A percentile compares a stretch with the other conserved stretches of the same genome.
Conservation (phyloP, 2,329 filamentous ascomycete species). For the Penicillium sp. region DNA sequence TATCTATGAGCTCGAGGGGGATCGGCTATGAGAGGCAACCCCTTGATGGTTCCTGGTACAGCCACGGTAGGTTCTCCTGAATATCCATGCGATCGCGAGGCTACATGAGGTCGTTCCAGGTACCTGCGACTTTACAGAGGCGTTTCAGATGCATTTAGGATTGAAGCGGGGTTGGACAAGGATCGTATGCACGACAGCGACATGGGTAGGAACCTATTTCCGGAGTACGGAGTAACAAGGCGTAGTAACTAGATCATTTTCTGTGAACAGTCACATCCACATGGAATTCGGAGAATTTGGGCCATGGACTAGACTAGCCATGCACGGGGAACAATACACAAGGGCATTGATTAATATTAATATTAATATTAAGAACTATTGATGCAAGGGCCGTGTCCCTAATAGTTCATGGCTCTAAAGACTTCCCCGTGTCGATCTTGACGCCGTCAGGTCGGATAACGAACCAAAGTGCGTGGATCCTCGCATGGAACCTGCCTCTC, state of each 20-base stretch:
- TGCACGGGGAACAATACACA: conserved; percentile 8
- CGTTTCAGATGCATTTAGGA: conserved; percentile 19
- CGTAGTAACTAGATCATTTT: background rate
- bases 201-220: background rate
- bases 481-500: conserved; percentile 16
- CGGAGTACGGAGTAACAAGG: background rate
- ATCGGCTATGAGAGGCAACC: conserved; percentile 12
- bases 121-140: conserved; percentile 5
- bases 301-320: too few relatives aligned
- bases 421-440: conserved; percentile 31
- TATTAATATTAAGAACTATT: conserved; percentile 21
- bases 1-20: conserved; percentile 12
- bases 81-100: conserved; percentile 14
- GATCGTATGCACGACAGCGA: conserved; percentile 13
- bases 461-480: conserved; percentile 34
- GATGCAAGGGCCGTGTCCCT: conserved; percentile 31
- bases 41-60: conserved; percentile 14
- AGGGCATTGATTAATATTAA: conserved; percentile 22
- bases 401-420: background rate
- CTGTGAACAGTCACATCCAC: conserved; percentile 5
- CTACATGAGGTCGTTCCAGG: background rate
- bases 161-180: conserved; percentile 2
- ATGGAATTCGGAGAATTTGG: conserved; percentile 11
- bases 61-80: conserved; percentile 18
- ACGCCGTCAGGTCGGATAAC: conserved; percentile 28